These are phyloP conservation scores for Fragilariopsis cylindrus DNA, from an alignment of 108 stramenopile genomes.

Conservation along the genomic window DNA sequence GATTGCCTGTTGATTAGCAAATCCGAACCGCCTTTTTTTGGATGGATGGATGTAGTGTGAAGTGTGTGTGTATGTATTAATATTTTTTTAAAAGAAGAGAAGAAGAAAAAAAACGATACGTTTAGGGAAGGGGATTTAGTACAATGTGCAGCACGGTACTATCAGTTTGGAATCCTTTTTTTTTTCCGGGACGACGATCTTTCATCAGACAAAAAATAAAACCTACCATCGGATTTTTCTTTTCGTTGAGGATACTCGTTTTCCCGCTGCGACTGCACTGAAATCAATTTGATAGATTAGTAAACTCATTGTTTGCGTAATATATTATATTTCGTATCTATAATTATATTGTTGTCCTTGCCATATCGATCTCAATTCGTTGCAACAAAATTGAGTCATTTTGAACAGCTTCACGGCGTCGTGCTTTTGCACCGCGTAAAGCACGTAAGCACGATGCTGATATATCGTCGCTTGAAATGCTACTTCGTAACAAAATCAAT, in stretches of 20 bases:
- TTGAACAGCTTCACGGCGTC: no score
- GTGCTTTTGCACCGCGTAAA: no score
- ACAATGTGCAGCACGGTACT: no score
- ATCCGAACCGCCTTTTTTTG: constrained; percentile 74
- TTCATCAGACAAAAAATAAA: constrained; percentile 1
- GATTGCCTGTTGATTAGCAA: constrained; percentile 77
- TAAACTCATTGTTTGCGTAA: background rate
- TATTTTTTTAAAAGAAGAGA: background rate
- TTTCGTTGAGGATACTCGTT: constrained; percentile 63
- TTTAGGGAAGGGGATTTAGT: background rate
- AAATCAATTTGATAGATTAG: constrained; percentile 72
- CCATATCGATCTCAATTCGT: no score
- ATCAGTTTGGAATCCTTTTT: no score
- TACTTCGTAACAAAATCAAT: no score
- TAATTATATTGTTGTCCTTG: no score
- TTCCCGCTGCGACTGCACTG: constrained; percentile 55
- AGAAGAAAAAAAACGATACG: background rate
- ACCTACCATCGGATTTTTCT: constrained; percentile 69
- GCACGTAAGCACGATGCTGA: no score
- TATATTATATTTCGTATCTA: no score
- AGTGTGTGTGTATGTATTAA: background rate
- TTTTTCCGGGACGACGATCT: background rate
- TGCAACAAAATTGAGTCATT: no score
- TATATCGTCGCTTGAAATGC: no score
- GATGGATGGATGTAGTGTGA: background rate